Evolutionary conservation across 148 eudicot species (phyloP).

Genomic region (Silene uniflora): DNA sequence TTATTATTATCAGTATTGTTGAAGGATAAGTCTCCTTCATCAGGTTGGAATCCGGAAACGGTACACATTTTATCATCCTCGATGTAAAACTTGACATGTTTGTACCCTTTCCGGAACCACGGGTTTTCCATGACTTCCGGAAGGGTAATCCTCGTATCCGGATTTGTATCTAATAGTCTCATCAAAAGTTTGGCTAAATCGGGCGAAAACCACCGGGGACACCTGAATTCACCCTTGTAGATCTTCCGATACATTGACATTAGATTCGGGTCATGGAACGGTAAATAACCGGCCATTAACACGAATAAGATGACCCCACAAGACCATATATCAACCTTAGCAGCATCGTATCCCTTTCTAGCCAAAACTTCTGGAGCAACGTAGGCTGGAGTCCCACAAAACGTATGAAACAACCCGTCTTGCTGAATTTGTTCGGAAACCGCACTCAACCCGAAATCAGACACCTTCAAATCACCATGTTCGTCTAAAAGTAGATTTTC

Average conservation of each 20-base stretch:
- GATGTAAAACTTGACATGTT: constrained; percentile 52
- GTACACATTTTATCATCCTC: constrained; percentile 66
- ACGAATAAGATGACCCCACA: constrained; percentile 56
- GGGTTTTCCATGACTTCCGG: constrained; percentile 52
- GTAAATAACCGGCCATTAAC: constrained; percentile 59
- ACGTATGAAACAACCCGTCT: constrained; percentile 58
- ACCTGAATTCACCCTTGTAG: constrained; percentile 50
- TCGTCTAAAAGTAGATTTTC: constrained; percentile 53
- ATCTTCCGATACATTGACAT: constrained; percentile 59
- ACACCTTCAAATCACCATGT: constrained; percentile 54
- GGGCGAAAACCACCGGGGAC: constrained; percentile 59
- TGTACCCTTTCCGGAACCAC: constrained; percentile 73
- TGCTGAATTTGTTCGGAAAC: constrained; percentile 47
- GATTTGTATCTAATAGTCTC: constrained; percentile 44
- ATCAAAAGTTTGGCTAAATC: constrained; percentile 38
- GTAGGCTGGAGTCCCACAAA: constrained; percentile 65
- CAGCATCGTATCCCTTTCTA: constrained; percentile 52
- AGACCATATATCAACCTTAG: constrained; percentile 56
- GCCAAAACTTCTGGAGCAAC: constrained; percentile 58
- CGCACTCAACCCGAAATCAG: constrained; percentile 59
- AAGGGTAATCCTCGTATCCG: constrained; percentile 49
- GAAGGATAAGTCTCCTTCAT: too few species aligned
- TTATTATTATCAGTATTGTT: too few species aligned
- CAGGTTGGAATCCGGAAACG: background rate
- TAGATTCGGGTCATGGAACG: constrained; percentile 50